Base-by-base conservation (phyloP, 2,329 filamentous ascomycete species). In the Ophiostoma perfectum region DNA sequence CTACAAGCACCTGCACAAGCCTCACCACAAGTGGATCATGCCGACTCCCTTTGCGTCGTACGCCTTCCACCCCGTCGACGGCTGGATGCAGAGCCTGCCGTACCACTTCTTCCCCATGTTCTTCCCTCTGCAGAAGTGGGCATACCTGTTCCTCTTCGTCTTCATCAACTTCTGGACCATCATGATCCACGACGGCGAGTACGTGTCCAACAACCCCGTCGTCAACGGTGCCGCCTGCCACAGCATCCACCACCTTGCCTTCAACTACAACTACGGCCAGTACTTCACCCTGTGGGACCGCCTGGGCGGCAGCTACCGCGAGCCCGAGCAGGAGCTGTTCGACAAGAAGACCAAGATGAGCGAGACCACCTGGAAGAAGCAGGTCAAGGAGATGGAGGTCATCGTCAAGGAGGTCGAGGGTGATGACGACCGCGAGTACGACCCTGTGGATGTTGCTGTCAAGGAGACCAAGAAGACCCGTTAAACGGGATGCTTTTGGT, bases 1-100 rank as follows among this genome's bases (percentile, higher is more conserved):
- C 73, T 98, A 98, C 86, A 96, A 93, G 82, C 83, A 83, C 73
- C 84, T 97, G 65, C 94, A 98, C 86, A 98, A 98, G 86, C 90
- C 93, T 73, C 94, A 98, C 80, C 94, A 98, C 88, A 97, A 97
- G 83, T 98, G 94, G 94, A 97, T 98, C 80, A 96, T 97, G 92
- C 94, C 94, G 3, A 96, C 92, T 3, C 94, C 94, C 0, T 97
- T 87, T 78, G 93, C 94, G 58, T 93, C 90, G 74, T 91, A 97
- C 76, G 94, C 94, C 69, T 98, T 98, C 85, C 93, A 98, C 81
- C 93, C 94, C 0, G 78, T 97, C 66, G 94, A 98, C 76, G 94
- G 94, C 75, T 97, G 90, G 80, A 85, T 88, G 11, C 94, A 98
- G 81, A 91, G 90, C 70, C 77, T 96, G 64, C 94, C 94, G 0